Conservation (phyloP, 768 basidiomycete genomes). For the Hygrocybe coccinea region DNA sequence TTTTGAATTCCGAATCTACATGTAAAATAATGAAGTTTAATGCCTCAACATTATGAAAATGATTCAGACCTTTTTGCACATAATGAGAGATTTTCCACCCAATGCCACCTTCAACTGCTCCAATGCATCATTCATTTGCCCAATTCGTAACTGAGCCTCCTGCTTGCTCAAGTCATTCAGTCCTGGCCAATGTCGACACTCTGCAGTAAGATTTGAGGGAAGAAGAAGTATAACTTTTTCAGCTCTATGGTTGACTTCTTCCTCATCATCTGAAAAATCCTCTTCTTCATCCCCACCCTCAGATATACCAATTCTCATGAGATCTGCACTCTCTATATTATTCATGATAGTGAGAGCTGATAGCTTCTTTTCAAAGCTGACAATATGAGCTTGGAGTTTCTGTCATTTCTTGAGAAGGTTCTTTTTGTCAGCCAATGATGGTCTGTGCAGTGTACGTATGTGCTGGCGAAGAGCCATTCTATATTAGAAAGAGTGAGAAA, state of each 20-base stretch:
- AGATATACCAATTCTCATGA: background rate
- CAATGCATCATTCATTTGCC: no score
- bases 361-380: background rate
- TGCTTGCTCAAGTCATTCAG: no score
- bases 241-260: conserved; percentile 1
- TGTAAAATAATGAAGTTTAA: no score
- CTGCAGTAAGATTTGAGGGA: conserved; percentile 6
- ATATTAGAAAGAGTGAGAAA: background rate
- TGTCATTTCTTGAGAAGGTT: background rate
- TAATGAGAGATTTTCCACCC: no score
- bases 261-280: background rate
- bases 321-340: conserved; percentile 3
- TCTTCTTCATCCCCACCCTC: conserved; percentile 3
- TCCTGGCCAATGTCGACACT: conserved; percentile 6
- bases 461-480: background rate
- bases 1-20: no score
- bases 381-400: background rate
- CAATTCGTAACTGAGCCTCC: no score
- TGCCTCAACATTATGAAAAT: no score
- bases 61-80: no score
- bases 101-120: conserved; percentile 5
- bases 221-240: conserved; percentile 2
- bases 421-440: background rate
- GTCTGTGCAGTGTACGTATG: background rate
- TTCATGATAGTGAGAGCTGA: background rate